Percentiles rank a stretch among this genome's conserved stretches.
These are phyloP conservation scores for Cyberlindnera americana DNA, from an alignment of 805 yeast genomes.

Conservation along the genomic window DNA sequence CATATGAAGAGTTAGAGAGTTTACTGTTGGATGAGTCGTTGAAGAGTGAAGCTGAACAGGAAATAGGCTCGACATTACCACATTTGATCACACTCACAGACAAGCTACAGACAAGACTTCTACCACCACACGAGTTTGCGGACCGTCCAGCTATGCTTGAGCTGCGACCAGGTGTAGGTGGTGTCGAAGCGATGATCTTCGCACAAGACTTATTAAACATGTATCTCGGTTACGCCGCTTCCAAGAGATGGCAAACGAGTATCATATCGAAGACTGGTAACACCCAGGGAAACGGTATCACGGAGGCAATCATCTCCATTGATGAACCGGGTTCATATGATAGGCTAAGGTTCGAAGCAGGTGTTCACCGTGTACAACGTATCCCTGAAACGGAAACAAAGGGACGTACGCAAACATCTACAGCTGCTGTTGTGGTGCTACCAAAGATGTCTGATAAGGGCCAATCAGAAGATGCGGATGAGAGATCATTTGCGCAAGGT, in stretches of 20 bases:
- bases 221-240: constrained; percentile 71
- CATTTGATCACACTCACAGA: constrained; percentile 39
- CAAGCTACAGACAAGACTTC: constrained; percentile 50
- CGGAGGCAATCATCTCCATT: constrained; percentile 72
- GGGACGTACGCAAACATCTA: constrained; percentile 93
- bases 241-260: constrained; percentile 63
- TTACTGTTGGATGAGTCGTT: constrained; percentile 46
- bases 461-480: constrained; percentile 45
- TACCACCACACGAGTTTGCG: constrained; percentile 75
- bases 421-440: constrained; percentile 91
- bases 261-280: constrained; percentile 55
- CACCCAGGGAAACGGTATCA: constrained; percentile 61
- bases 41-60: constrained; percentile 58
- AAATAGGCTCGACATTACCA: constrained; percentile 47
- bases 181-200: constrained; percentile 87
- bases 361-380: constrained; percentile 94
- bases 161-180: constrained; percentile 94
- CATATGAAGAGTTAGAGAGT: constrained; percentile 39
- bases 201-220: constrained; percentile 74
- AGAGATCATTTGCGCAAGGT: constrained; percentile 73
- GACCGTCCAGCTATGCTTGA: constrained; percentile 80
- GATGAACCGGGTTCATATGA: constrained; percentile 78
- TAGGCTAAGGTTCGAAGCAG: constrained; percentile 76
- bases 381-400: constrained; percentile 91
- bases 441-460: constrained; percentile 70